Evolutionary conservation across 345 rosid species (phyloP).

Genomic region (Linum lewisii): DNA sequence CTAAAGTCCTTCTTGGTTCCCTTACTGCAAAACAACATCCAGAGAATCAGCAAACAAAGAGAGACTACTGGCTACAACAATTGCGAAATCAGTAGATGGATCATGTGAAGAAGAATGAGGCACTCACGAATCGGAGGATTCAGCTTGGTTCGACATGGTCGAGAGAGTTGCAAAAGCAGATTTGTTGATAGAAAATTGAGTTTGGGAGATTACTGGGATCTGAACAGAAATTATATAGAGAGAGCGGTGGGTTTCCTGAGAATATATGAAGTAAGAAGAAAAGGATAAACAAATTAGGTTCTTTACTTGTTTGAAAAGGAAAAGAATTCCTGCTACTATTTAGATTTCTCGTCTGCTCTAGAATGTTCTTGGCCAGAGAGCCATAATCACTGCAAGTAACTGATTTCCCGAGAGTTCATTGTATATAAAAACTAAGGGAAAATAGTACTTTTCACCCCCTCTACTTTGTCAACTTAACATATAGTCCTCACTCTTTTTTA

Average conservation of each 20-base stretch:
- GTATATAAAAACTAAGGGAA: no score
- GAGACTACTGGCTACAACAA: not conserved
- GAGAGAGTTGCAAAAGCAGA: not conserved
- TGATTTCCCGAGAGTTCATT: no score
- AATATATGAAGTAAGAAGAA: not conserved
- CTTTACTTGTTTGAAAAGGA: not conserved
- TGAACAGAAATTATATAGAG: no score
- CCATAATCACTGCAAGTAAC: no score
- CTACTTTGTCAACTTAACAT: no score
- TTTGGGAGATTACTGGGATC: not conserved
- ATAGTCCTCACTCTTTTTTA: no score
- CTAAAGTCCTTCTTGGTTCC: conserved; percentile 16
- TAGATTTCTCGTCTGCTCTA: not conserved
- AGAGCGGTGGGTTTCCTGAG: not conserved
- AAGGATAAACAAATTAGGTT: not conserved
- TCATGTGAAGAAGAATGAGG: no score
- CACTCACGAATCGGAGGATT: conserved; percentile 15
- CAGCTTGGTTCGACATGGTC: conserved; percentile 18
- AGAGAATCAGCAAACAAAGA: not conserved
- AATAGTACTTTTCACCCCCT: no score
- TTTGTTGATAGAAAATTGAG: not conserved
- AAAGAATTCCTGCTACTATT: not conserved
- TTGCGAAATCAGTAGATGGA: not conserved
- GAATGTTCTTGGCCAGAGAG: not conserved
- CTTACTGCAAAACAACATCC: conserved; percentile 6